Conservation (phyloP, 2,329 filamentous ascomycete genomes). For the Aspergillus uvarum region DNA sequence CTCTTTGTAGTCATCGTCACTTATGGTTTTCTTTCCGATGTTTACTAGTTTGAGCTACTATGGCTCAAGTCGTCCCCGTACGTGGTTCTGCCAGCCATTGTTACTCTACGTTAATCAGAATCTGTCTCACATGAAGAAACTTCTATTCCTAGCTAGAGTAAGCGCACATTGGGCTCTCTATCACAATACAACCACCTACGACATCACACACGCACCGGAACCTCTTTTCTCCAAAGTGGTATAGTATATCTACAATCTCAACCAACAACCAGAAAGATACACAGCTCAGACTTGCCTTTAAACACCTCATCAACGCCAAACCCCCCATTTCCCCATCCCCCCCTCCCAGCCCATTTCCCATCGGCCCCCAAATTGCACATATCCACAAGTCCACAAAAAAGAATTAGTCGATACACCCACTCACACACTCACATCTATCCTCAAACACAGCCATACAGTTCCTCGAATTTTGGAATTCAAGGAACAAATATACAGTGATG, state of each 20-base stretch:
- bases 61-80: too few relatives aligned
- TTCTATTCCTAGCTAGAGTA: too few relatives aligned
- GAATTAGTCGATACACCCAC: background rate
- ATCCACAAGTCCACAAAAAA: background rate
- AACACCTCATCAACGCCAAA: conserved; percentile 19
- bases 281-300: conserved; percentile 41
- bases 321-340: background rate
- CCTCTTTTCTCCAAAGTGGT: too few relatives aligned
- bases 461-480: background rate
- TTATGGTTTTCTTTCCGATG: too few relatives aligned
- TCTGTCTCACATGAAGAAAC: too few relatives aligned
- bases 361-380: background rate
- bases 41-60: too few relatives aligned
- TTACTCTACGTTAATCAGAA: too few relatives aligned
- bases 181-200: too few relatives aligned
- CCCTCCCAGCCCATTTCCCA: background rate
- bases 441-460: background rate
- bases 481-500: background rate
- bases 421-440: background rate
- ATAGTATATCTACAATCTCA: background rate
- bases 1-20: background rate
- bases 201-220: too few relatives aligned
- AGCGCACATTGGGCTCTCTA: too few relatives aligned
- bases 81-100: too few relatives aligned
- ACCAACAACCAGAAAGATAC: background rate